Evolutionary conservation across 1,139 yeast genomes (phyloP), one percentile per base, ranked within the genome.

Genomic region (Candida pseudoviswanathii): DNA sequence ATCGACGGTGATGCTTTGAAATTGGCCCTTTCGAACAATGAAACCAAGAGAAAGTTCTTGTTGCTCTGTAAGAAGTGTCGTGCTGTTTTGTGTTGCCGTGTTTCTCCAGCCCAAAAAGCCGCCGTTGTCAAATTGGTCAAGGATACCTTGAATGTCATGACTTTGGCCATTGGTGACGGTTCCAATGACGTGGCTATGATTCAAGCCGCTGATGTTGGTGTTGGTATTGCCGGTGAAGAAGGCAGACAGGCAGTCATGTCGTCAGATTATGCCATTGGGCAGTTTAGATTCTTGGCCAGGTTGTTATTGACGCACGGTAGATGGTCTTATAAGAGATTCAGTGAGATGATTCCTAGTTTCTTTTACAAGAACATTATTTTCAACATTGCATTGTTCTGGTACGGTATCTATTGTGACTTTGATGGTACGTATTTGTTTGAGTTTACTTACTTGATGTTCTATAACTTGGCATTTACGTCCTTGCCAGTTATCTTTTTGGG

Each of bases 161-260:
- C 95, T 26, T 75, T 95, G 53, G 98, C 99, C 0, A 88, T 94
- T 63, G 99, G 99, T 47, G 99, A 94, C 70, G 99, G 99, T 58
- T 97, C 99, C 3, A 94, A 94, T 64, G 99, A 94, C 72, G 99
- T 94, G 30, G 89, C 96, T 41, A 94, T 94, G 99, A 94, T 94
- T 58, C 99, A 94, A 68, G 97, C 98, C 10, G 99, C 99, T 0
- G 97, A 94, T 67, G 96, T 94, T 46, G 99, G 99, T 53, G 96
- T 94, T 42, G 99, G 99, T 64, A 94, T 94, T 58, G 89, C 95
- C 62, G 99, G 99, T 59, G 89, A 90, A 89, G 99, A 94, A 75
- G 99, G 99, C 58, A 78, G 98, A 45, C 98, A 92, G 67, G 99
- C 99, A 10, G 98, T 86, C 8, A 94, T 94, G 99, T 87, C 96